phyloP scores from a whole-genome alignment of 1,284 basidiomycete species.

The Schizophyllum commune region DNA sequence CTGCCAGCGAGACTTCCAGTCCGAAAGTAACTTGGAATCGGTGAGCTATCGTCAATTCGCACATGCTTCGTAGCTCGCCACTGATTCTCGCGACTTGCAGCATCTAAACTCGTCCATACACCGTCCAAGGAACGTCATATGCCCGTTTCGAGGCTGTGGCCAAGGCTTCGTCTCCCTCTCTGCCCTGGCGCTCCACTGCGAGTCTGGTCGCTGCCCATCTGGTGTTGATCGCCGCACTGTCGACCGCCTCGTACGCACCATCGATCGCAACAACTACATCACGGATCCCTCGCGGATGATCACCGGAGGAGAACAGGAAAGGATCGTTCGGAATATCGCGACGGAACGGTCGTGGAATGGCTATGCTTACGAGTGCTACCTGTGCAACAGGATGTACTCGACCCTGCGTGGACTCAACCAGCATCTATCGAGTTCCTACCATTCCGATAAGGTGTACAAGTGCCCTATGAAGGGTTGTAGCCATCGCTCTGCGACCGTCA shows the following conservation, averaged over 20 bases:
- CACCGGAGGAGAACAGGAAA: constrained; percentile 15
- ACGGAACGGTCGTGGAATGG: constrained; percentile 19
- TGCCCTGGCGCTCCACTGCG: constrained; percentile 40
- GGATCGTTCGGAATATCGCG: not conserved
- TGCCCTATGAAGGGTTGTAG: constrained; percentile 31
- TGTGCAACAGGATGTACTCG: constrained; percentile 27
- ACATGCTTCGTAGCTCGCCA: not conserved
- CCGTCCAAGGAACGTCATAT: constrained; percentile 25
- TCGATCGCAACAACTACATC: constrained; percentile 25
- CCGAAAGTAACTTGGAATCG: constrained; percentile 26
- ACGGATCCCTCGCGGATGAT: constrained; percentile 29
- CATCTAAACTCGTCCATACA: constrained; percentile 35
- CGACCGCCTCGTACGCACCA: constrained; percentile 24
- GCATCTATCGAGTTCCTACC: constrained; percentile 34
- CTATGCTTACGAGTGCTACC: constrained; percentile 29
- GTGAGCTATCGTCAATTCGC: constrained; percentile 3
- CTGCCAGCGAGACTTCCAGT: constrained; percentile 37
- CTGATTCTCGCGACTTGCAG: not conserved
- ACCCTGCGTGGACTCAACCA: constrained; percentile 25
- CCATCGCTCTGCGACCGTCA: constrained; percentile 24
- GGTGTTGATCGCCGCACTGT: constrained; percentile 28
- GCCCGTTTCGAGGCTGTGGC: constrained; percentile 33
- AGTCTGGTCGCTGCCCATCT: constrained; percentile 34
- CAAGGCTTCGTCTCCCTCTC: constrained; percentile 32
- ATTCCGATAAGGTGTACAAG: constrained; percentile 32